Evolutionary conservation across 352 stramenopile genomes (phyloP), one percentile per base, ranked within the genome.

Genomic region (Phytophthora macrochlamydospora): DNA sequence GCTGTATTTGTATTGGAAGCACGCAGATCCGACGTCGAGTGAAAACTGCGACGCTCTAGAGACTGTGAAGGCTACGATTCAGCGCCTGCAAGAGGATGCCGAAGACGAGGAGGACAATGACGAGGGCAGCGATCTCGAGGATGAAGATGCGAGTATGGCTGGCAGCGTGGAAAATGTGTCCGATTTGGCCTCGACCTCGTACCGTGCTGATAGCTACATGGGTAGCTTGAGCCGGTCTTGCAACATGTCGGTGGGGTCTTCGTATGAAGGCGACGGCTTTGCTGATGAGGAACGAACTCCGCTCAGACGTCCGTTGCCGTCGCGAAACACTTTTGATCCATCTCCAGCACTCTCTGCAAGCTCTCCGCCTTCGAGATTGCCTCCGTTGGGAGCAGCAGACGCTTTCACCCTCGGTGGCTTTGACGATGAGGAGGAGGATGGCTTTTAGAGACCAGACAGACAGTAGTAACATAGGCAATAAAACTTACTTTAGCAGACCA

Each of bases 1-100:
- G 37, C 85, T 97, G 56, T 99, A 99, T 69, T 74, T 97, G 54
- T 97, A 98, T 73, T 99, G 97, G 97, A 94, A 97, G 69, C 85
- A 95, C 51, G 87, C 83, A 28, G 87, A 95, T 48, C 87, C 87
- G 44, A 92, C 78, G 3, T 90, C 80, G 18, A 84, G 76, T 55
- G 84, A 91, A 43, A 93, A 95, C 59, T 73, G 65, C 24, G 78
- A 91, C 7, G 66, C 81, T 30, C 62, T 93, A n/a, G 73, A 83
- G 52, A 69, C 69, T 24, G 78, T 92, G 7, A 89, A 92, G 56
- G 66, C 70, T 24, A 83, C 87, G 29, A 88, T 93, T 38, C 83
- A 64, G 2, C 69, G 80, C 46, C 82, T 90, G 38, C 69, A 90
- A 29, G 76, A 83, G 9, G 56, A 82, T n/a, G 75, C 77, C 37